Percentiles rank a stretch among this genome's conserved stretches.
Conservation (phyloP, 129 eudicot species). For the Dittrichia graveolens region DNA sequence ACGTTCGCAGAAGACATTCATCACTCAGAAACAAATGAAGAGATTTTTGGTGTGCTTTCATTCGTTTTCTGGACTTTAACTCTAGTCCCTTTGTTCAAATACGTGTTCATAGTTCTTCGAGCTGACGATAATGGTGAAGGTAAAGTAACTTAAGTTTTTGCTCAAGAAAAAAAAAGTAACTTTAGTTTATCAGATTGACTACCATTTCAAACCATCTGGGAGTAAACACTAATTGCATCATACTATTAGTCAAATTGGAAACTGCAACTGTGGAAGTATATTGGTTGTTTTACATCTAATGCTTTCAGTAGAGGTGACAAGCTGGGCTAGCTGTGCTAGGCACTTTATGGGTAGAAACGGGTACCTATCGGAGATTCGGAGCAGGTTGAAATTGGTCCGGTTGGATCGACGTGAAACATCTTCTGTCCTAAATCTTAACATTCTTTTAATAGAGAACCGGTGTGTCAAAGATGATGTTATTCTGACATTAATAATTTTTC, state of each 20-base stretch:
- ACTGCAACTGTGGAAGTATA: conserved; percentile 5
- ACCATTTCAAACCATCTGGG: not conserved
- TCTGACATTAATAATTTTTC: not conserved
- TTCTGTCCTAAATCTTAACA: too few relatives aligned
- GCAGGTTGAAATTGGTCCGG: too few relatives aligned
- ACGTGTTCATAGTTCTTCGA: conserved; percentile 82
- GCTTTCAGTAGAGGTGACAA: too few relatives aligned
- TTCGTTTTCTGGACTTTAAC: conserved; percentile 88
- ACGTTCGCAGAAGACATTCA: conserved; percentile 76
- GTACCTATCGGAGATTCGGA: not conserved
- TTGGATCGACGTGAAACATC: too few relatives aligned
- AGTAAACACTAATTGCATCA: not conserved
- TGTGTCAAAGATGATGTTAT: too few relatives aligned
- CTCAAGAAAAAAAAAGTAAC: too few relatives aligned
- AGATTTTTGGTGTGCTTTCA: conserved; percentile 80
- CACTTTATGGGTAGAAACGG: not conserved
- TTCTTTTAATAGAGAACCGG: too few relatives aligned
- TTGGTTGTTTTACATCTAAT: not conserved
- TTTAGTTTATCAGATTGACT: not conserved
- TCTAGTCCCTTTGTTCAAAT: conserved; percentile 72
- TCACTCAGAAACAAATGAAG: conserved; percentile 82
- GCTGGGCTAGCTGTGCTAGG: not conserved
- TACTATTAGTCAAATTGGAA: not conserved
- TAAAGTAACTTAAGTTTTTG: conserved; percentile 6
- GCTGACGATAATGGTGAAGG: conserved; percentile 91